Conservation (phyloP, 1,284 basidiomycete species). For the Irpex sp. region DNA sequence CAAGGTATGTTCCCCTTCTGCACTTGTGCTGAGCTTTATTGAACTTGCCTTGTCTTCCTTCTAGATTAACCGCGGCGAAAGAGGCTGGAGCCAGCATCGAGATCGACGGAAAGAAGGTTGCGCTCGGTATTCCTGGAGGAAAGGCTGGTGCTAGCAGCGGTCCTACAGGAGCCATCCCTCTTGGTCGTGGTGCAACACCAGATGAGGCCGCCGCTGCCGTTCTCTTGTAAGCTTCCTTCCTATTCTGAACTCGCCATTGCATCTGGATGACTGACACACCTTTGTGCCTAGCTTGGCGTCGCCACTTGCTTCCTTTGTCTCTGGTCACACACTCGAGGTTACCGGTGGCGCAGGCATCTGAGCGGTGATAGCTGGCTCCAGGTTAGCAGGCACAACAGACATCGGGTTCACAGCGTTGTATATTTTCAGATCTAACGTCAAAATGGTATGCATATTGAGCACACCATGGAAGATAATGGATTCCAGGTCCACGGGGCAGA, state of each 20-base stretch:
- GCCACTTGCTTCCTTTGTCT: slow-evolving; percentile 76
- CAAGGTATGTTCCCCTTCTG: slow-evolving; percentile 41
- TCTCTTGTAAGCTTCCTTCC: slow-evolving; percentile 55
- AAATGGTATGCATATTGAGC: too few relatives aligned
- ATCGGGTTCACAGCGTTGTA: background rate
- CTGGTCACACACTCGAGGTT: slow-evolving; percentile 79
- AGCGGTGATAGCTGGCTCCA: slow-evolving; percentile 10
- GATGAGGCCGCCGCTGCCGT: slow-evolving; percentile 77
- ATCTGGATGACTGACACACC: background rate
- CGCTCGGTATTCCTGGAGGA: slow-evolving; percentile 71
- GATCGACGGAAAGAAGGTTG: slow-evolving; percentile 81
- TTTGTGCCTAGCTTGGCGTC: slow-evolving; percentile 56
- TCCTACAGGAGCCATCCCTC: slow-evolving; percentile 54
- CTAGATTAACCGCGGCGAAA: slow-evolving; percentile 47
- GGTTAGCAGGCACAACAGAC: background rate
- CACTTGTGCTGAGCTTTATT: background rate
- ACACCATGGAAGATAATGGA: too few relatives aligned
- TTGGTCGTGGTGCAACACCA: slow-evolving; percentile 68
- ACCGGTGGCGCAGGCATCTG: slow-evolving; percentile 75
- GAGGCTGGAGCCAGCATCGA: slow-evolving; percentile 75
- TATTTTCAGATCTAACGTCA: too few relatives aligned
- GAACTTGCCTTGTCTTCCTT: background rate
- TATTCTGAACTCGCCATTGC: slow-evolving; percentile 4
- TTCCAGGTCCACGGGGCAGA: too few relatives aligned
- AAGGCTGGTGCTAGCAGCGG: slow-evolving; percentile 28